A percentile compares a stretch with the other conserved stretches of the same genome.
Evolutionary conservation across 768 basidiomycete species (phyloP).

Genomic region (Mycena rosella): DNA sequence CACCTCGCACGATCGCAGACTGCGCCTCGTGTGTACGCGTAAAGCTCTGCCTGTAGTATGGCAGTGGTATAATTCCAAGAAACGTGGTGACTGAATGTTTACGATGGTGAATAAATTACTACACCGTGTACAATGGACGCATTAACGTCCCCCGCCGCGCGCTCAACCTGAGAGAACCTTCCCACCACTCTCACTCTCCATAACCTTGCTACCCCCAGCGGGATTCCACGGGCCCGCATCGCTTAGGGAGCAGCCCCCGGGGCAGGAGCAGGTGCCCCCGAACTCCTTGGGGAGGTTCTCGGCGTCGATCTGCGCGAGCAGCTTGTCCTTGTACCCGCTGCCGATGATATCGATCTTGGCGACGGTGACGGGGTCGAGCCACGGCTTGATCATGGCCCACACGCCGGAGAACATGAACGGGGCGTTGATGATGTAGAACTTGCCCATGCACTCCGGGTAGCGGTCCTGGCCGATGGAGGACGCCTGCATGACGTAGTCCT

Average conservation of each 20-base stretch:
- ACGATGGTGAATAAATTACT: background rate
- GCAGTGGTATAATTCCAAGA: background rate
- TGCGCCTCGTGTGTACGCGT: too few relatives aligned
- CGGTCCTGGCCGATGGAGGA: constrained; percentile 87
- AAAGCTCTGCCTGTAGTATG: too few relatives aligned
- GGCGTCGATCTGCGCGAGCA: constrained; percentile 86
- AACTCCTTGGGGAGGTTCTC: constrained; percentile 90
- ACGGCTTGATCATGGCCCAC: constrained; percentile 91
- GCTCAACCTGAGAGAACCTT: constrained; percentile 23
- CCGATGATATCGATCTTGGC: constrained; percentile 93
- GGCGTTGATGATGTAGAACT: constrained; percentile 98
- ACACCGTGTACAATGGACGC: background rate
- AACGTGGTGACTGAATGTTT: too few relatives aligned
- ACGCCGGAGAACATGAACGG: constrained; percentile 93
- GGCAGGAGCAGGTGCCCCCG: constrained; percentile 85
- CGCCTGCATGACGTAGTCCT: constrained; percentile 88
- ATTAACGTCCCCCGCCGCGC: background rate
- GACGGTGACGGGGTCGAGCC: constrained; percentile 96
- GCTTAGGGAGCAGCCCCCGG: constrained; percentile 85
- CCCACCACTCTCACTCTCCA: constrained; percentile 21
- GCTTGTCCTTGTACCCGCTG: constrained; percentile 74
- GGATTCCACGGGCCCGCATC: constrained; percentile 94
- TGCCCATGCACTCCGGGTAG: constrained; percentile 95
- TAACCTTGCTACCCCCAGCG: background rate
- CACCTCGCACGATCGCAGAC: too few relatives aligned